Evolutionary conservation across 2,329 filamentous ascomycete species (phyloP).

Genomic region (Exophiala calicioides): DNA sequence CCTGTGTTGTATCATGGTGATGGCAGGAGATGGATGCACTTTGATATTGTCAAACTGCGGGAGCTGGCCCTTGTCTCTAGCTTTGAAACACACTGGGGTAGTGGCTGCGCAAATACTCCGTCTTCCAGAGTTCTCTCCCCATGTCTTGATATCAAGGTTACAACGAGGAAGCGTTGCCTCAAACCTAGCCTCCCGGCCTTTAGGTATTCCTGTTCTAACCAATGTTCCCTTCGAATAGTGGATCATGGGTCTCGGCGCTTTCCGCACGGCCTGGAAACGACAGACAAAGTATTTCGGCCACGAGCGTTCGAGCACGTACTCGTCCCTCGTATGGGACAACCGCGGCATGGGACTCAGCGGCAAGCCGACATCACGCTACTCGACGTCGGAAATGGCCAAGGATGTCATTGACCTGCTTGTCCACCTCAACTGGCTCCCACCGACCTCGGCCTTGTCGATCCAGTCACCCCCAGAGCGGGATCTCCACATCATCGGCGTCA

Average conservation of each 20-base stretch:
- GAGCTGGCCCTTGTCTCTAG: no score
- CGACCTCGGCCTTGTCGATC: slow-evolving; percentile 22
- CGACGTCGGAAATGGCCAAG: slow-evolving; percentile 79
- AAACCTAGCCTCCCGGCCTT: no score
- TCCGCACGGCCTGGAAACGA: slow-evolving; percentile 72
- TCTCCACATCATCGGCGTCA: slow-evolving; percentile 73
- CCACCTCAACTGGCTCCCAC: slow-evolving; percentile 66
- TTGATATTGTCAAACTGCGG: background rate
- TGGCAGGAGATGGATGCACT: background rate
- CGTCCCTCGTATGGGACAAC: slow-evolving; percentile 78
- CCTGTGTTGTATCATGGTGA: no score
- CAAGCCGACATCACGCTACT: slow-evolving; percentile 75
- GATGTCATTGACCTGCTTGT: slow-evolving; percentile 71
- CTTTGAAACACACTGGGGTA: no score
- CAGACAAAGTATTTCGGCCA: slow-evolving; percentile 84
- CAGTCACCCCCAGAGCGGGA: slow-evolving; percentile 42
- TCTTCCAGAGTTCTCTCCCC: no score
- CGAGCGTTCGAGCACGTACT: slow-evolving; percentile 62
- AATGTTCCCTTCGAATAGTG: slow-evolving; percentile 54
- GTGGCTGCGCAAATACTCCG: no score
- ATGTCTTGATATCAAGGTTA: no score
- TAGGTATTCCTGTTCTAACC: slow-evolving; percentile 8
- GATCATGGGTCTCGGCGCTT: slow-evolving; percentile 76
- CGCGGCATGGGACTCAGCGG: slow-evolving; percentile 79
- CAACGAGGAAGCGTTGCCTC: no score